Evolutionary conservation across 345 rosid species (phyloP), one percentile per base, ranked within the genome.

Genomic region (Trapa bicornis): DNA sequence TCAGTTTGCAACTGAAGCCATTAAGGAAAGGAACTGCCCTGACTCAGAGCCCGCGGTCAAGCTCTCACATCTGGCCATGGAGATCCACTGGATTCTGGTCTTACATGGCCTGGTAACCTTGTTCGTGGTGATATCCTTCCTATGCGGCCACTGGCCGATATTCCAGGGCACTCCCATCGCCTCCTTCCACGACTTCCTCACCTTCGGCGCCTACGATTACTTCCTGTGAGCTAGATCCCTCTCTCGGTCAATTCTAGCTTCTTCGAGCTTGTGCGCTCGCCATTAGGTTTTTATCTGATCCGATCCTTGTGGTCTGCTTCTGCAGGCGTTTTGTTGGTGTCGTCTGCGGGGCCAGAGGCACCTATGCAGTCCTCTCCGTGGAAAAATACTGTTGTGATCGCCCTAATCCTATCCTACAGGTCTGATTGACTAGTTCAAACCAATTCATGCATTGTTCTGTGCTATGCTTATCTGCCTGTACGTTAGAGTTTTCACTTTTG

Each of bases 71-170:
- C 43, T 41, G 43, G 45, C 29, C 37, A 91, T 92, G 98, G 95
- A 70, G 22, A 72, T 74, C 15, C 86, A 78, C 50, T 93, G 98
- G 98, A 36, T 84, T 73, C 83, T 94, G 79, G 66, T 81, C 29
- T 75, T 86, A 71, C 95, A 91, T 52, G 96, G 97, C 71, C 54
- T 88, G 65, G 52, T 74, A 35, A 94, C 95, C 37, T 73, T 85
- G 35, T 42, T 81, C 11, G 86, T 88, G 37, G 80, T 87, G 63
- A 75, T 88, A 71, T 82, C 99, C 2, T 87, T 94, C 78, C 88
- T 94, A 54, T 94, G 97, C 64, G 97, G 99, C n/a, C 96, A 88
- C 69, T 91, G 96, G 99, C 97, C 97, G 13, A 86, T 91, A 83
- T 90, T 90, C 75, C 80, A 79, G 37, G 83, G 85, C 78, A 93